These are phyloP conservation scores for Penicillium alfredii DNA, from an alignment of 495 filamentous ascomycete species.

Conservation along the genomic window DNA sequence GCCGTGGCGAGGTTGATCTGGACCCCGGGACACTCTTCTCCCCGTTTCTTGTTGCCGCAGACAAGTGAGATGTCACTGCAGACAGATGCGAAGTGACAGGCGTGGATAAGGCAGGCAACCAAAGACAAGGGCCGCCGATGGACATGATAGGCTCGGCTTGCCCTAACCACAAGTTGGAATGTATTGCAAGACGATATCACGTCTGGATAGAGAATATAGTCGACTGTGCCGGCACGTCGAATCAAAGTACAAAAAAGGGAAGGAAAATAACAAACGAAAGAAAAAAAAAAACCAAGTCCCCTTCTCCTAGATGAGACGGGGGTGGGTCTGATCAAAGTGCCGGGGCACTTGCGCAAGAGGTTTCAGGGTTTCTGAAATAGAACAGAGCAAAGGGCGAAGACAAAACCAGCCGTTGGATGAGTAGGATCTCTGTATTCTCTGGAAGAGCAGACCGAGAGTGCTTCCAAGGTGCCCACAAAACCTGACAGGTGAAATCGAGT, in stretches of 20 bases:
- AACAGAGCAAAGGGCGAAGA: constrained; percentile 23
- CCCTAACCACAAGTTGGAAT: no score
- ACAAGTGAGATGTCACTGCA: constrained; percentile 30
- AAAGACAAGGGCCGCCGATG: constrained; percentile 39
- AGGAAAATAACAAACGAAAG: constrained; percentile 5
- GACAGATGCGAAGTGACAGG: constrained; percentile 33
- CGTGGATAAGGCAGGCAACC: constrained; percentile 36
- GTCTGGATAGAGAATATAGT: background rate
- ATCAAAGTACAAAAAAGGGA: constrained; percentile 1
- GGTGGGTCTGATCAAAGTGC: constrained; percentile 32
- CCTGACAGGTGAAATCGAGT: background rate
- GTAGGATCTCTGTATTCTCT: constrained; percentile 1
- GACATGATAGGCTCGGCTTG: constrained; percentile 30
- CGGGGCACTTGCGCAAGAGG: constrained; percentile 29
- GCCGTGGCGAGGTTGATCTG: constrained; percentile 19
- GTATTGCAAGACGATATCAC: no score
- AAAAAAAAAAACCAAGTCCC: background rate
- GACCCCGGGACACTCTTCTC: no score
- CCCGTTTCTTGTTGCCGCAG: constrained; percentile 18
- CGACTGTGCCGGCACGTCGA: background rate
- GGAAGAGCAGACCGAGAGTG: no score
- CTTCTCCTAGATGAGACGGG: constrained; percentile 24
- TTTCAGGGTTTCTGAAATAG: constrained; percentile 22
- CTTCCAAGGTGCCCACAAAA: background rate
- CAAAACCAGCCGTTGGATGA: constrained; percentile 7